Conservation (phyloP, 2,329 filamentous ascomycete genomes). For the Fonsecaea multimorphosa region DNA sequence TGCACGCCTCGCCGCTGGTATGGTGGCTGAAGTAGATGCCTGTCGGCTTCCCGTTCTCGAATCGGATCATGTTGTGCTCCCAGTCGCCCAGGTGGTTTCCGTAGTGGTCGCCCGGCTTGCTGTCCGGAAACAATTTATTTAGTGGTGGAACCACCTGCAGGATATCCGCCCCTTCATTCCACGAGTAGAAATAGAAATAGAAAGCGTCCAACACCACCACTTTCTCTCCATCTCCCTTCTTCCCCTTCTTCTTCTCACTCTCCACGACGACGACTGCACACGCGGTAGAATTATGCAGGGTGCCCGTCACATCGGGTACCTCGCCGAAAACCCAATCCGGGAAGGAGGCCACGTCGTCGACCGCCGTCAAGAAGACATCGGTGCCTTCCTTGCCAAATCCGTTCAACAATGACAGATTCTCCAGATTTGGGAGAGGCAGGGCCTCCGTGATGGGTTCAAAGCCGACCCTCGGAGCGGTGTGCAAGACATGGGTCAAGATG, state of each 20-base stretch:
- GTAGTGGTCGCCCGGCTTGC: conserved; percentile 67
- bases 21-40: conserved; percentile 70
- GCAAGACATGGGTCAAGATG: conserved; percentile 53
- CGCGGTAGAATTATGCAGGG: conserved; percentile 58
- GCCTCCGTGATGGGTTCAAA: conserved; percentile 48
- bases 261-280: conserved; percentile 64
- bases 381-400: conserved; percentile 47
- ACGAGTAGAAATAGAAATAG: conserved; percentile 99
- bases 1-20: conserved; percentile 66
- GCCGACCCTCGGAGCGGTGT: conserved; percentile 55
- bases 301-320: conserved; percentile 58
- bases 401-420: conserved; percentile 57
- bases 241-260: conserved; percentile 52
- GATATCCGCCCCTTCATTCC: conserved; percentile 92
- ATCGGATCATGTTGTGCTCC: conserved; percentile 94
- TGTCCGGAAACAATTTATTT: conserved; percentile 44
- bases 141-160: conserved; percentile 63
- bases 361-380: conserved; percentile 56
- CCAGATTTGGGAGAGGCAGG: conserved; percentile 48
- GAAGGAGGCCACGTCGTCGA: conserved; percentile 46
- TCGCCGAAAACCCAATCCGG: conserved; percentile 60
- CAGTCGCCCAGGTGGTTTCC: conserved; percentile 98
- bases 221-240: conserved; percentile 43
- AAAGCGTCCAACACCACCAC: conserved; percentile 78
- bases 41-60: conserved; percentile 79